phyloP scores from a whole-genome alignment of 2,329 filamentous ascomycete genomes.

The Arthroderma uncinatum region DNA sequence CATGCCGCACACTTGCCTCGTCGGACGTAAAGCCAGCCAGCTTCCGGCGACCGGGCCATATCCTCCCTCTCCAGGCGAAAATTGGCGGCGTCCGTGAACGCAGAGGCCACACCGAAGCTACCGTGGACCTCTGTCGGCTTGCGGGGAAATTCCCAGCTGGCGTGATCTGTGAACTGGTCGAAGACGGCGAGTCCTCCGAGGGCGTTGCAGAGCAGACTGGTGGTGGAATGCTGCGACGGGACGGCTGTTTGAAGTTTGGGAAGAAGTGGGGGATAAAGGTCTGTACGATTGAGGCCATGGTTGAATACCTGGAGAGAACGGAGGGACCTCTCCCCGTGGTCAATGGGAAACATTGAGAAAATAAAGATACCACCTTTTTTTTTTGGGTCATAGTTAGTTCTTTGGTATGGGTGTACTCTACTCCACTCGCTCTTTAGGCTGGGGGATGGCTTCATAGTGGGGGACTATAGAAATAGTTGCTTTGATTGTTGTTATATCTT shows the following conservation, averaged over 20 bases:
- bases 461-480: background rate
- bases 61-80: conserved; percentile 71
- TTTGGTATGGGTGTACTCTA: background rate
- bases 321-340: conserved; percentile 41
- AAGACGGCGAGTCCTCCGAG: conserved; percentile 62
- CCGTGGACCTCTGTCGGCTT: conserved; percentile 76
- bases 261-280: conserved; percentile 80
- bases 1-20: conserved; percentile 66
- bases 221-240: conserved; percentile 79
- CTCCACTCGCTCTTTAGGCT: background rate
- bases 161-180: conserved; percentile 85
- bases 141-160: conserved; percentile 66
- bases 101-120: conserved; percentile 84
- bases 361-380: background rate
- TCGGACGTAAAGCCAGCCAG: conserved; percentile 44
- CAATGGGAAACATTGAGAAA: conserved; percentile 26
- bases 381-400: background rate
- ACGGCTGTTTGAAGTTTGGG: conserved; percentile 80
- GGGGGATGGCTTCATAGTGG: background rate
- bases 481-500: background rate
- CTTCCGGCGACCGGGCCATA: conserved; percentile 78
- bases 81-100: conserved; percentile 71
- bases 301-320: conserved; percentile 63
- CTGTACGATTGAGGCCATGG: conserved; percentile 88
- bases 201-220: conserved; percentile 31